Conservation (phyloP, 768 basidiomycete genomes). For the Tubosaeta brunneosetosa region DNA sequence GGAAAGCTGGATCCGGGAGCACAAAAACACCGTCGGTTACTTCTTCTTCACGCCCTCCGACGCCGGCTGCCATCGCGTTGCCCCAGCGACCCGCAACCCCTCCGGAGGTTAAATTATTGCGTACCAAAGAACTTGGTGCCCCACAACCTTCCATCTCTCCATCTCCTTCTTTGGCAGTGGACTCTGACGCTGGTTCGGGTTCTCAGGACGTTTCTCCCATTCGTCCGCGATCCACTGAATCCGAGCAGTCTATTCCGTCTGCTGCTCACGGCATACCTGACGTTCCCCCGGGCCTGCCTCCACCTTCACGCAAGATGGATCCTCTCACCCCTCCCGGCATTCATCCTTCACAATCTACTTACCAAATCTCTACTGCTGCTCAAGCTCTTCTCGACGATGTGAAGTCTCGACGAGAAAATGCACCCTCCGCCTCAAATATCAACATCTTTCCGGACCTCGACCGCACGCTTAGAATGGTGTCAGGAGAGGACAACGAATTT, state of each 20-base stretch:
- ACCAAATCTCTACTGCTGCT: constrained; percentile 85
- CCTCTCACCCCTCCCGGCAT: constrained; percentile 42
- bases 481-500: constrained; percentile 54
- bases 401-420: constrained; percentile 64
- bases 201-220: constrained; percentile 42
- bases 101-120: constrained; percentile 37
- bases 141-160: constrained; percentile 38
- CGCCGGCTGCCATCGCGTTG: constrained; percentile 38
- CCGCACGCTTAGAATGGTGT: constrained; percentile 70
- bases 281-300: constrained; percentile 46
- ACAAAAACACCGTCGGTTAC: constrained; percentile 44
- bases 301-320: constrained; percentile 46
- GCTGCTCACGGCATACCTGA: constrained; percentile 50
- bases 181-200: constrained; percentile 45
- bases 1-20: constrained; percentile 36
- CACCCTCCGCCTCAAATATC: constrained; percentile 34
- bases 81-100: constrained; percentile 44
- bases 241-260: constrained; percentile 33
- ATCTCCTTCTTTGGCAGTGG: constrained; percentile 44
- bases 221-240: constrained; percentile 40
- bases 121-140: constrained; percentile 39
- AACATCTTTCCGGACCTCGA: constrained; percentile 90
- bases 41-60: constrained; percentile 55
- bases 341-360: constrained; percentile 48
- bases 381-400: constrained; percentile 83